Evolutionary conservation across 2,329 filamentous ascomycete genomes (phyloP), one percentile per base, ranked within the genome.

Genomic region (Fusarium poae): DNA sequence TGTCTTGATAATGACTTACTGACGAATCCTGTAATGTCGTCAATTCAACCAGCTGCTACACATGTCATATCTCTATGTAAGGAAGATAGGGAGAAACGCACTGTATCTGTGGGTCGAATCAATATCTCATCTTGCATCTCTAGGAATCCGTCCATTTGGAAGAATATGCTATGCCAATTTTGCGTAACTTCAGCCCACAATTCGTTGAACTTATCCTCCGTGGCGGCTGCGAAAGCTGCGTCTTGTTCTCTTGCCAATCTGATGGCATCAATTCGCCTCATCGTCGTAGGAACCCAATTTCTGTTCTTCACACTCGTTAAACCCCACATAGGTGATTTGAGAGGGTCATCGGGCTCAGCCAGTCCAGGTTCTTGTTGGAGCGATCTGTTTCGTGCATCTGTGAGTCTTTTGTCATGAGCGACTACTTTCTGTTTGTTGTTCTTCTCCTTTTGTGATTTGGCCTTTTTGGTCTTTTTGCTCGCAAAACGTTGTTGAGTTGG

Each of bases 121-220:
- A 1, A 2, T 20, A 13, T 12, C n/a, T 12, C n/a, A 8, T 39
- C 35, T n/a, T n/a, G n/a, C n/a, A n/a, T n/a, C n/a, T n/a, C n/a
- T 39, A 1, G 0, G 12, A 13, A 39, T 21, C 35, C 35, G 11
- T 8, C 11, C n/a, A 21, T n/a, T 8, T 12, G 11, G 35, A 13
- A 39, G 35, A 13, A 39, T 2, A 39, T 8, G 0, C 3, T 8
- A 12, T 6, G 35, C 35, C 35, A 39, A 6, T 20, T 11, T 20
- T 4, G 7, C n/a, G 8, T 3, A 5, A 21, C 20, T 0, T 7
- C 5, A 4, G 10, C 6, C 35, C n/a, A 13, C 6, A 39, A 4
- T 4, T 8, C 1, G n/a, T 13, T 3, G 35, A 20, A 39, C 35
- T 39, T 11, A 21, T n/a, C 3, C 12, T 8, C n/a, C n/a, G 35